These are phyloP conservation scores for Phlebiopsis flavidoalba DNA, from an alignment of 768 basidiomycete genomes.

Conservation along the genomic window DNA sequence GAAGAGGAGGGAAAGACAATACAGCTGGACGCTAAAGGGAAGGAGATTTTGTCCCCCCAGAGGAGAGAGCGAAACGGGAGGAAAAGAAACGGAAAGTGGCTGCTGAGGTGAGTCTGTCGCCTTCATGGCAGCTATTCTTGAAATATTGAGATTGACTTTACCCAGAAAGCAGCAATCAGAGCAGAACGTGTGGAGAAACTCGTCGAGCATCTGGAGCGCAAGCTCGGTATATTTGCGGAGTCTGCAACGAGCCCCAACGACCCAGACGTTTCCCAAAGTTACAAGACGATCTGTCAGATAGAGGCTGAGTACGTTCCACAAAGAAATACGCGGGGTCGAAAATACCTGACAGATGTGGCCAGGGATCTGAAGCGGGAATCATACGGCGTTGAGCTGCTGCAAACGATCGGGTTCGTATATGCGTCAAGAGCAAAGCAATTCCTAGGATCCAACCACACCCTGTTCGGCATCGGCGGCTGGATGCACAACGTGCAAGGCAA, in stretches of 20 bases:
- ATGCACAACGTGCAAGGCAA: conserved; percentile 88
- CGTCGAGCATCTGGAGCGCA: conserved; percentile 72
- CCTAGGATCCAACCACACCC: conserved; percentile 63
- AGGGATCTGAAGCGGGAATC: conserved; percentile 83
- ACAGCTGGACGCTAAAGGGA: conserved; percentile 47
- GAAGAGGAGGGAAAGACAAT: conserved; percentile 38
- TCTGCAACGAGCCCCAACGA: conserved; percentile 69
- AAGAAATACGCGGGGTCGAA: not conserved
- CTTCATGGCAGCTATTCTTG: not conserved
- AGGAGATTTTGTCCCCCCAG: conserved; percentile 32
- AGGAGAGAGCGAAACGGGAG: conserved; percentile 44
- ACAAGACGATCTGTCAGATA: conserved; percentile 70
- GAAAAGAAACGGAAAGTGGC: conserved; percentile 62
- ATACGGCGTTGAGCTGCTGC: conserved; percentile 81
- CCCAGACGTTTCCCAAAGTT: conserved; percentile 63
- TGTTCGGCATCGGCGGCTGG: conserved; percentile 88
- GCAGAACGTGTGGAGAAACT: conserved; percentile 72
- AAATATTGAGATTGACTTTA: conserved; percentile 10
- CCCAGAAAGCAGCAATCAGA: conserved; percentile 74
- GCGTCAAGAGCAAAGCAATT: conserved; percentile 77
- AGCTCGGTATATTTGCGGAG: conserved; percentile 85
- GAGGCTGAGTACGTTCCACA: conserved; percentile 68
- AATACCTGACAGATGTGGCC: not conserved
- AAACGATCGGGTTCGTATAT: conserved; percentile 86
- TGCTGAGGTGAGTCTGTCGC: conserved; percentile 53